Percentiles rank a stretch among this genome's conserved stretches.
phyloP scores from a whole-genome alignment of 2,329 filamentous ascomycete genomes.

The Sordariomycetes sp. region DNA sequence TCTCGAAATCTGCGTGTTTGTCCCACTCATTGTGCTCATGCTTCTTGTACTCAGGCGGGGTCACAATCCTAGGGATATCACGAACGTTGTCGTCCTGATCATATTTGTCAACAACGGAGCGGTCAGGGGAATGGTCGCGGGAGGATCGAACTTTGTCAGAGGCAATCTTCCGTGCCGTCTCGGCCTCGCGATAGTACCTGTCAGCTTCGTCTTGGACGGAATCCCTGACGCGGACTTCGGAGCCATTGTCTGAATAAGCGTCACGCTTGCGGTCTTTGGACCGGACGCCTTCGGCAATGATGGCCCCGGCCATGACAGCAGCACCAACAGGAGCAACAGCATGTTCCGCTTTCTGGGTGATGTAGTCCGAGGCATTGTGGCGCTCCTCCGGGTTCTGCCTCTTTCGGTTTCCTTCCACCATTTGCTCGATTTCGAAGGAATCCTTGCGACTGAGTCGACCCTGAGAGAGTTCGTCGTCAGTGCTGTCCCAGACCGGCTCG shows the following conservation, averaged over 20 bases:
- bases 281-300: constrained; percentile 27
- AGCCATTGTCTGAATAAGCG: constrained; percentile 21
- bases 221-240: constrained; percentile 25
- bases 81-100: constrained; percentile 21
- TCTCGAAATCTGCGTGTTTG: constrained; percentile 56
- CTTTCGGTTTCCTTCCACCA: constrained; percentile 19
- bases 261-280: constrained; percentile 20
- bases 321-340: constrained; percentile 38
- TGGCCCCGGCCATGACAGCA: constrained; percentile 36
- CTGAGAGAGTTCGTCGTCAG: constrained; percentile 12
- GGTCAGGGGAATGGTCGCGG: constrained; percentile 40
- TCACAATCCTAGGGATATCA: constrained; percentile 36
- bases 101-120: constrained; percentile 48
- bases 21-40: constrained; percentile 43
- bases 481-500: constrained; percentile 35
- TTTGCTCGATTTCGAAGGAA: constrained; percentile 34
- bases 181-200: constrained; percentile 45
- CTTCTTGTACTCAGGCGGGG: constrained; percentile 36
- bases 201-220: constrained; percentile 48
- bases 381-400: constrained; percentile 12
- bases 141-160: constrained; percentile 44
- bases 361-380: constrained; percentile 14
- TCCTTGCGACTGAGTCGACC: constrained; percentile 38
- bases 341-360: constrained; percentile 35
- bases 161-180: constrained; percentile 42